Evolutionary conservation across 306 rosid species (phyloP).

Genomic region (Vicia faba): DNA sequence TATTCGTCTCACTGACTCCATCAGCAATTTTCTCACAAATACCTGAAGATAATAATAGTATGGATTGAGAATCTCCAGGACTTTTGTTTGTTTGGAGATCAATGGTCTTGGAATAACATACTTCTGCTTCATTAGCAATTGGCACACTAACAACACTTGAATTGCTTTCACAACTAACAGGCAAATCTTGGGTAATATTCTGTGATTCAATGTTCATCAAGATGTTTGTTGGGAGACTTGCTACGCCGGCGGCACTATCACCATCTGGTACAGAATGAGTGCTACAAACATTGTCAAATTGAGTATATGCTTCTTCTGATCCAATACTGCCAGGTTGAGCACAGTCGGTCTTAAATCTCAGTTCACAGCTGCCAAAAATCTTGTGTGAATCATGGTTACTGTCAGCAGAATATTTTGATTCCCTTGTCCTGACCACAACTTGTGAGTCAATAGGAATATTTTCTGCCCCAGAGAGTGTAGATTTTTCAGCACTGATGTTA

Average conservation of each 20-base stretch:
- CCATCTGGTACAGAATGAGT: constrained; percentile 28
- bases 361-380: constrained; percentile 33
- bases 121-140: constrained; percentile 33
- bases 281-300: constrained; percentile 28
- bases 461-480: constrained; percentile 34
- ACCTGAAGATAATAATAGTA: constrained; percentile 28
- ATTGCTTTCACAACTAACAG: constrained; percentile 31
- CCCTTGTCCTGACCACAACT: constrained; percentile 6
- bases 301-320: constrained; percentile 28
- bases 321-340: constrained; percentile 27
- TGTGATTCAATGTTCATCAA: constrained; percentile 29
- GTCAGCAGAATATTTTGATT: constrained; percentile 37
- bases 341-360: constrained; percentile 27
- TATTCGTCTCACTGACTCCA: constrained; percentile 27
- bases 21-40: constrained; percentile 31
- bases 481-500: constrained; percentile 36
- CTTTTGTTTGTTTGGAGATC: constrained; percentile 32
- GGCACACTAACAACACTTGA: constrained; percentile 28
- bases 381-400: constrained; percentile 30
- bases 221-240: constrained; percentile 19
- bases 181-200: constrained; percentile 25
- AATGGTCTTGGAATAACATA: constrained; percentile 26
- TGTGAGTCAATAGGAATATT: constrained; percentile 31
- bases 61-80: constrained; percentile 41
- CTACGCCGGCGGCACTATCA: constrained; percentile 37